Evolutionary conservation across 495 filamentous ascomycete genomes (phyloP), one percentile per base, ranked within the genome.

Genomic region (Penicillium coprophilum): DNA sequence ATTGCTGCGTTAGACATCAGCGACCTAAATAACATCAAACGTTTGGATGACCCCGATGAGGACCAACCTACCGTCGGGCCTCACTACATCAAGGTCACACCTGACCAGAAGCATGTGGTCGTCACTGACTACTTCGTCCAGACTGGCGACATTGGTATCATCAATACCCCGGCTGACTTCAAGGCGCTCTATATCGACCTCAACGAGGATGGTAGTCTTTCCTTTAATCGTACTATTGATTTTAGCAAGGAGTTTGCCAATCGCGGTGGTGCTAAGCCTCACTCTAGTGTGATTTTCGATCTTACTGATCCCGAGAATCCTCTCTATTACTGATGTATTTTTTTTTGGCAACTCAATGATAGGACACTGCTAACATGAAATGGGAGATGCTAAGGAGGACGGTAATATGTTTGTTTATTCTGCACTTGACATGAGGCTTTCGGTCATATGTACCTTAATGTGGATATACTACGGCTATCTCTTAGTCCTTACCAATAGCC

Each of bases 61-160:
- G 68, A 71, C 38, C 83, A 87, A 59, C 81, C 81, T 23, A 82
- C 77, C 53, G 75, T 84, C 48, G 82, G 84, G 7, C 83, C 84
- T 0, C 84, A 87, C 67, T 85, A 85, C 56, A 70, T 85, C 69
- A 86, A 85, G 72, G 74, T 87, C 61, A 80, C 82, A 9, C 84
- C 83, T 1, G 84, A 86, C 63, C 80, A 84, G 71, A 81, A 81
- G 71, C 81, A 87, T 61, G 57, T 85, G 41, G 71, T 86, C 9
- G 82, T 86, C 32, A 83, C 78, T 11, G 84, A 84, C 50, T 87
- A 87, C 71, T 87, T 87, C 58, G 78, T 87, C 1, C 84, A 87
- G 69, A 82, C 82, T 6, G 83, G 82, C 32, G 76, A 81, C 6
- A 84, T 86, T 50, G 79, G 79, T 5, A 69, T 86, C 6, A 79